phyloP scores from a whole-genome alignment of 2,329 filamentous ascomycete species.

The Aulographum hederae region DNA sequence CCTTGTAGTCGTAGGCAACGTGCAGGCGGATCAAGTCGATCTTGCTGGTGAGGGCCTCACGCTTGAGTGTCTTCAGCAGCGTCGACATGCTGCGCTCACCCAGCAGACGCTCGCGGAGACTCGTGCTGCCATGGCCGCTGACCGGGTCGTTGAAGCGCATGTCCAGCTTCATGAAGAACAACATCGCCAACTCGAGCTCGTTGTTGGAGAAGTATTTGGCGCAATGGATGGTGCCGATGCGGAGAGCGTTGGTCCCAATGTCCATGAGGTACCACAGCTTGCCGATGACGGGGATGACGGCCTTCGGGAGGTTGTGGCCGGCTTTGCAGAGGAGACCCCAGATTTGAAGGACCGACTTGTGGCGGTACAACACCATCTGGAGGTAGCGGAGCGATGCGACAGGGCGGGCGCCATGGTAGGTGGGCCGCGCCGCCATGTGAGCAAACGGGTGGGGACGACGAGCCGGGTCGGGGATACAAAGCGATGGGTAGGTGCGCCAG shows the following conservation, averaged over 20 bases:
- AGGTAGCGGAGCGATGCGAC: conserved; percentile 51
- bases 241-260: conserved; percentile 35
- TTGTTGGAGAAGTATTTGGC: conserved; percentile 33
- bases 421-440: too few relatives aligned
- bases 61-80: conserved; percentile 42
- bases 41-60: too few relatives aligned
- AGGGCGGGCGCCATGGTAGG: too few relatives aligned
- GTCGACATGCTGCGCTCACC: conserved; percentile 37
- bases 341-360: conserved; percentile 41
- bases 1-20: conserved; percentile 8
- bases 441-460: too few relatives aligned
- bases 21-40: too few relatives aligned
- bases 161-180: conserved; percentile 55
- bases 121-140: conserved; percentile 28
- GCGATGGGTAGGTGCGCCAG: conserved; percentile 37
- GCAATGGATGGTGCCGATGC: conserved; percentile 37
- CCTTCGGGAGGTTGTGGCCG: conserved; percentile 36
- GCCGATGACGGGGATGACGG: conserved; percentile 8
- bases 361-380: conserved; percentile 42
- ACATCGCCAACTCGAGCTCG: conserved; percentile 42
- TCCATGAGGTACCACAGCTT: conserved; percentile 64
- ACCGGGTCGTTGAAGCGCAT: conserved; percentile 50
- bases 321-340: conserved; percentile 38
- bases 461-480: too few relatives aligned
- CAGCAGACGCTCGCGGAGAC: conserved; percentile 18